These are phyloP conservation scores for Calonectria leucothoes DNA, from an alignment of 2,329 filamentous ascomycete genomes.

Conservation along the genomic window DNA sequence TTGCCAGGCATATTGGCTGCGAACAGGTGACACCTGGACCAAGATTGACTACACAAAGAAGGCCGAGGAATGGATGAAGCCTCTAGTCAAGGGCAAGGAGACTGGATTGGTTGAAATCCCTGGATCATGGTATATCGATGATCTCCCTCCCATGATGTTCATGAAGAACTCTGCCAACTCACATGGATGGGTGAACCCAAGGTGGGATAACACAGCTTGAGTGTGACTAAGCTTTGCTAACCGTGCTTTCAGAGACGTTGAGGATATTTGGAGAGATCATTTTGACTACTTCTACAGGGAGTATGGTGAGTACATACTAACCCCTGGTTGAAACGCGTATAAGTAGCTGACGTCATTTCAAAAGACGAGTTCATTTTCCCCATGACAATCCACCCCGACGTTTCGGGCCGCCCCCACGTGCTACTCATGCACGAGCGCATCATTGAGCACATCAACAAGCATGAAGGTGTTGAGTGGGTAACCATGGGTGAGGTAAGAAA, in stretches of 20 bases:
- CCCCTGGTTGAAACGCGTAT: too few relatives aligned
- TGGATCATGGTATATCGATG: conserved; percentile 69
- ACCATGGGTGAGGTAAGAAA: conserved; percentile 69
- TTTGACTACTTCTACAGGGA: conserved; percentile 82
- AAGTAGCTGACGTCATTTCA: not conserved
- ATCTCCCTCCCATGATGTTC: conserved; percentile 77
- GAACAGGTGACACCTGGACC: conserved; percentile 74
- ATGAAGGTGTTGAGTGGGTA: conserved; percentile 72
- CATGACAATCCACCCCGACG: conserved; percentile 82
- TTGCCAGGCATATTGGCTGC: conserved; percentile 72
- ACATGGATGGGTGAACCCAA: conserved; percentile 68
- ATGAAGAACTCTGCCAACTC: conserved; percentile 74
- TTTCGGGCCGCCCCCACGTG: conserved; percentile 77
- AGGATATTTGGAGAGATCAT: conserved; percentile 74
- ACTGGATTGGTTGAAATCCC: conserved; percentile 77
- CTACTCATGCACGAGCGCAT: conserved; percentile 75
- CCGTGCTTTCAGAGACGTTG: conserved; percentile 57
- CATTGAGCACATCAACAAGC: conserved; percentile 76
- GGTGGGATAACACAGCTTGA: conserved; percentile 29
- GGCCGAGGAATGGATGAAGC: conserved; percentile 54
- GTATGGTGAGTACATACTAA: conserved; percentile 58
- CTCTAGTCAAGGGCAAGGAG: conserved; percentile 66
- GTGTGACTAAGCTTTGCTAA: not conserved
- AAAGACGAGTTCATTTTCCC: conserved; percentile 79
- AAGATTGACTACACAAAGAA: conserved; percentile 71